Percentiles rank a stretch among this genome's conserved stretches.
These are phyloP conservation scores for Lactarius psammicola DNA, from an alignment of 768 basidiomycete genomes.

Conservation along the genomic window DNA sequence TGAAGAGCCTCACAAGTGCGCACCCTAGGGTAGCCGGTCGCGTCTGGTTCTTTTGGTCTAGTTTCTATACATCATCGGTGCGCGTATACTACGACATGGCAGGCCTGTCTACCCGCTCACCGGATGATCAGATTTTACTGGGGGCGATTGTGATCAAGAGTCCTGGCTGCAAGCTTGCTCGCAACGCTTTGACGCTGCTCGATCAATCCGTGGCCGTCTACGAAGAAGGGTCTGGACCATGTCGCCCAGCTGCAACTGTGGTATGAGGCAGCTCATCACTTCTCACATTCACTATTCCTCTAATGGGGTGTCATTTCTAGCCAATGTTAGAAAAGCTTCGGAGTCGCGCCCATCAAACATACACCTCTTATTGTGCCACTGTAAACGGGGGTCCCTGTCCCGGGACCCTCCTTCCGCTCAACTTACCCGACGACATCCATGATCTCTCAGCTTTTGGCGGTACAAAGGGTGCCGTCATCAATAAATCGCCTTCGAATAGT, in stretches of 20 bases:
- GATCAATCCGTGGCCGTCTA: slow-evolving; percentile 42
- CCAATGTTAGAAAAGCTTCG: slow-evolving; percentile 41
- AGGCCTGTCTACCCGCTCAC: not conserved
- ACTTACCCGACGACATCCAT: slow-evolving; percentile 14
- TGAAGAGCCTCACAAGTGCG: slow-evolving; percentile 39
- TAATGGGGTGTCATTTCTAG: slow-evolving; percentile 27
- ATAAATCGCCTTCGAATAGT: slow-evolving; percentile 20
- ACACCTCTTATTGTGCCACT: slow-evolving; percentile 29
- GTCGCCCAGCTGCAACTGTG: slow-evolving; percentile 35
- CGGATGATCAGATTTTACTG: slow-evolving; percentile 41
- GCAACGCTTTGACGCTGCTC: slow-evolving; percentile 42
- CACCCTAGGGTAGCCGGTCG: slow-evolving; percentile 38
- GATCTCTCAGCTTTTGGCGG: slow-evolving; percentile 26
- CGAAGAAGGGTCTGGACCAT: slow-evolving; percentile 42
- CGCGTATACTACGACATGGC: slow-evolving; percentile 23
- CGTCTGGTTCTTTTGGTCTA: slow-evolving; percentile 54
- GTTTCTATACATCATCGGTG: slow-evolving; percentile 50
- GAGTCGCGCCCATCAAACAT: slow-evolving; percentile 38
- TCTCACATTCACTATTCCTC: not conserved
- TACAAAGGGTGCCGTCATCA: slow-evolving; percentile 22
- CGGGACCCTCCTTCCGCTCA: not conserved
- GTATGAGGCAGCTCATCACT: not conserved
- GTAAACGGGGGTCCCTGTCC: not conserved
- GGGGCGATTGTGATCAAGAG: slow-evolving; percentile 48
- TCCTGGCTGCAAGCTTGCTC: slow-evolving; percentile 44